Conservation (phyloP, 345 rosid species). For the Microthlaspi erraticum region DNA sequence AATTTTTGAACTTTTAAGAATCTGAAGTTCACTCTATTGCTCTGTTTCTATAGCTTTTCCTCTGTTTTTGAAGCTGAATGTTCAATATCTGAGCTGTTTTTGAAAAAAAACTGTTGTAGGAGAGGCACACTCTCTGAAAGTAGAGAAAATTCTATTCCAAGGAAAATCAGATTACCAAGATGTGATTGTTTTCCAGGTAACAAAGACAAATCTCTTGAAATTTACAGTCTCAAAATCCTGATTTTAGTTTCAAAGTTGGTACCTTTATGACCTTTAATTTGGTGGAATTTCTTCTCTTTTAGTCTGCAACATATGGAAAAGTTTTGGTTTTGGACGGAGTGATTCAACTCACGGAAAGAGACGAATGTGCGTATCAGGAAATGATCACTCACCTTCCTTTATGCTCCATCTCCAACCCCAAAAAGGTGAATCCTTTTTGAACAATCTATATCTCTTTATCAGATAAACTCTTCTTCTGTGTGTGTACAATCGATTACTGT, state of each 20-base stretch:
- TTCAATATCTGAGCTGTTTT: conserved; percentile 3
- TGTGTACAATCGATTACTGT: background rate
- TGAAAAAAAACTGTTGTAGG: conserved; percentile 61
- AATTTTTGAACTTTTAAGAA: background rate
- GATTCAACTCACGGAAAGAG: conserved; percentile 95
- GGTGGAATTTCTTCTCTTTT: conserved; percentile 19
- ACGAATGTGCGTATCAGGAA: conserved; percentile 98
- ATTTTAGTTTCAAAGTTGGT: too few species aligned
- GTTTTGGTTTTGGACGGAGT: conserved; percentile 96
- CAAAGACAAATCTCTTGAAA: background rate
- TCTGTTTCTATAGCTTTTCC: conserved; percentile 2
- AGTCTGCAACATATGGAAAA: conserved; percentile 96
- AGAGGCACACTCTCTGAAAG: conserved; percentile 94
- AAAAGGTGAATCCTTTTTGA: conserved; percentile 58
- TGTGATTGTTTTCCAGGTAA: conserved; percentile 92
- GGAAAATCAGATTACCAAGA: conserved; percentile 91
- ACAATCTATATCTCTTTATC: background rate
- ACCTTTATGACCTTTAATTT: background rate
- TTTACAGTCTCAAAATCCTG: background rate
- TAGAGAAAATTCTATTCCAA: conserved; percentile 78
- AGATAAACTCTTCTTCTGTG: background rate
- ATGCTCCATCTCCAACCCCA: conserved; percentile 86
- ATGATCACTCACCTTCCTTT: conserved; percentile 98
- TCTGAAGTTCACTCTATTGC: background rate
- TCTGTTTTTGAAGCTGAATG: background rate